Base-by-base conservation (phyloP, 768 basidiomycete species). In the Hericium coralloides region DNA sequence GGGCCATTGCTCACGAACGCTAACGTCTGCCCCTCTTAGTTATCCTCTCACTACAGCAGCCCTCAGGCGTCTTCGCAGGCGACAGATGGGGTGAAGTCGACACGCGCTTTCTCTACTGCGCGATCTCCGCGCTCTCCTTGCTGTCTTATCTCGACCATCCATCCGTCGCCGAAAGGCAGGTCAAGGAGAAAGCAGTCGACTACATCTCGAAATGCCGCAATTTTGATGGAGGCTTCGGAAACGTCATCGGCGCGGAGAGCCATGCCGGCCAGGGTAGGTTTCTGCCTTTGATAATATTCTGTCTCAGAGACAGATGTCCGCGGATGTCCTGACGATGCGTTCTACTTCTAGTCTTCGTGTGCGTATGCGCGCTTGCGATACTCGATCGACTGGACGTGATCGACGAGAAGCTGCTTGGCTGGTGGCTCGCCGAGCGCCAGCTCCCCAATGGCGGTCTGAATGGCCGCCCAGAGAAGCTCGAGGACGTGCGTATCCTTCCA, bases 171-270 rank as follows among this genome's bases (percentile, higher is more conserved):
- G 43, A 45, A 17, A 50, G 25, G 20, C 73, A 98, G 47, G 83
- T 93, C 60, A 71, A 62, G 20, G 82, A 84, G 26, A 81, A 76
- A 64, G 84, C 89, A 0, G 81, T 89, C 9, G 74, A 70, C 7
- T 92, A 95, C 69, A 80, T 98, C 47, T 68, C 71, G 22, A 74
- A 78, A 38, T 98, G 97, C 71, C 79, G 77, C 66, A 99, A 98
- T 69, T 98, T 93, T 68, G 97, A 99, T 66, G 95, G 95, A 4
- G 97, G 93, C 0, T 99, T 95, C 65, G 95, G 97, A 23, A 84
- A 78, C 49, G 70, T 74, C 15, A 78, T 83, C 15, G 97, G 95
- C 0, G 93, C 90, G 0, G 97, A 99, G 72, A 93, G 89, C 59
- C 97, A 99, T 73, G 82, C 94, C 12, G 90, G 79, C 0, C 91